phyloP scores from a whole-genome alignment of 2,329 filamentous ascomycete species.

The Plenodomus biglobosus region DNA sequence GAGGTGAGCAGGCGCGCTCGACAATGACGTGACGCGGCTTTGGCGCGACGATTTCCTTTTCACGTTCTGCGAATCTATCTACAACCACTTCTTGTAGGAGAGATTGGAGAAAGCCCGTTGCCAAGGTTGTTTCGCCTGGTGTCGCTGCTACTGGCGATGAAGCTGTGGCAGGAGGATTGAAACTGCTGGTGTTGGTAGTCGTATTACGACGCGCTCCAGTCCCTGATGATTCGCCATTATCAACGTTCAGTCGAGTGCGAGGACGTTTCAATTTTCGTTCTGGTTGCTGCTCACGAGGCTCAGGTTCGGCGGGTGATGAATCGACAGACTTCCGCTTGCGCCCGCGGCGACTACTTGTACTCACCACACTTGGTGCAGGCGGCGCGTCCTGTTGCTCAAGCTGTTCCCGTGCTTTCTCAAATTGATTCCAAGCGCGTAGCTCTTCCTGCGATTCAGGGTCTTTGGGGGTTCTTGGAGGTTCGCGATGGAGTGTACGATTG shows the following conservation, averaged over 20 bases:
- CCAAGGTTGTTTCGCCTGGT: slow-evolving; percentile 40
- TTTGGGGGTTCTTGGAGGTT: slow-evolving; percentile 49
- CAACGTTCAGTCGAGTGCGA: slow-evolving; percentile 69
- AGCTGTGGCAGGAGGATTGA: slow-evolving; percentile 1
- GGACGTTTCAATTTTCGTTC: slow-evolving; percentile 87
- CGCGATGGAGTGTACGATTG: slow-evolving; percentile 36
- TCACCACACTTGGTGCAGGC: slow-evolving; percentile 22
- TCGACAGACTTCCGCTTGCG: slow-evolving; percentile 80
- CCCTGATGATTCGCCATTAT: slow-evolving; percentile 49
- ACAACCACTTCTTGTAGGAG: slow-evolving; percentile 84
- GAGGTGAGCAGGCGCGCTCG: slow-evolving; percentile 46
- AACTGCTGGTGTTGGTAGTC: slow-evolving; percentile 20
- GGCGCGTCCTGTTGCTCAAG: slow-evolving; percentile 28
- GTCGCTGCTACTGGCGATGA: slow-evolving; percentile 19
- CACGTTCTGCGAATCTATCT: slow-evolving; percentile 39
- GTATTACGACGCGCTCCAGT: slow-evolving; percentile 34
- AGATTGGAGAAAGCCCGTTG: slow-evolving; percentile 81
- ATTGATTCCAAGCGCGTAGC: slow-evolving; percentile 81
- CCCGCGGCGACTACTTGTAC: slow-evolving; percentile 47
- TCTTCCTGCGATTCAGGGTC: slow-evolving; percentile 78
- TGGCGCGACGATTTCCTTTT: slow-evolving; percentile 41
- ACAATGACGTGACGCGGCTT: slow-evolving; percentile 47
- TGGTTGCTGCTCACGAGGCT: slow-evolving; percentile 60
- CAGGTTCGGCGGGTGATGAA: slow-evolving; percentile 68
- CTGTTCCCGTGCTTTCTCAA: slow-evolving; percentile 78